Conservation (phyloP, 2,329 filamentous ascomycete genomes). For the Elsinoe batatas region DNA sequence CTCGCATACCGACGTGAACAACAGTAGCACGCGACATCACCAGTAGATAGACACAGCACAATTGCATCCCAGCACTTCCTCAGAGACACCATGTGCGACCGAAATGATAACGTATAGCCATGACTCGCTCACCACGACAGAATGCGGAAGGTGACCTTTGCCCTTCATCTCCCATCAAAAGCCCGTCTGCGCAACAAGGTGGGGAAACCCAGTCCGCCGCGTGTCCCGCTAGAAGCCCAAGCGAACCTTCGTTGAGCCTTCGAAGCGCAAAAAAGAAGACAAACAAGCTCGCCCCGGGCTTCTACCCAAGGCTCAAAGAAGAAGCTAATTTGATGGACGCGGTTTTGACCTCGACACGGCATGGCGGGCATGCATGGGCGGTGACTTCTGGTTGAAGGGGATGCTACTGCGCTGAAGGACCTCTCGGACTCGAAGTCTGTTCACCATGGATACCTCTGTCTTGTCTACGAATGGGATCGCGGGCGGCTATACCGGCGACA, state of each 20-base stretch:
- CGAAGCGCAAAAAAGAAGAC: not conserved
- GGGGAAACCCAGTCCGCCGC: not conserved
- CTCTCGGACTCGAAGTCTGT: not conserved
- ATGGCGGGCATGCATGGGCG: too few species aligned
- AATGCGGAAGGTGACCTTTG: not conserved
- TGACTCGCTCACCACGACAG: not conserved
- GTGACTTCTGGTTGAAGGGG: not conserved
- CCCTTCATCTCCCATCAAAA: not conserved
- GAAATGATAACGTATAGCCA: not conserved
- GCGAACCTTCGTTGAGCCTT: not conserved
- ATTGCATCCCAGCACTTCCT: not conserved
- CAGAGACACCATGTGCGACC: not conserved
- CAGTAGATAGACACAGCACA: not conserved
- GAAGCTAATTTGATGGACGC: too few species aligned
- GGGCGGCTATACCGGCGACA: conserved; percentile 22
- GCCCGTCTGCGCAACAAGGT: not conserved
- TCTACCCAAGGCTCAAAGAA: not conserved
- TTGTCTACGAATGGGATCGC: conserved; percentile 19
- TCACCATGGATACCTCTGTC: not conserved
- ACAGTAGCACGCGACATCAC: not conserved
- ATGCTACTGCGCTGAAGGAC: not conserved
- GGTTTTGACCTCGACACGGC: too few species aligned
- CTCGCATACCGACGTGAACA: not conserved
- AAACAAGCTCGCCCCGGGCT: not conserved
- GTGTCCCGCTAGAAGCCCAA: not conserved